Conservation (phyloP, 2,329 filamentous ascomycete genomes). For the Stachybotrys echinatus region DNA sequence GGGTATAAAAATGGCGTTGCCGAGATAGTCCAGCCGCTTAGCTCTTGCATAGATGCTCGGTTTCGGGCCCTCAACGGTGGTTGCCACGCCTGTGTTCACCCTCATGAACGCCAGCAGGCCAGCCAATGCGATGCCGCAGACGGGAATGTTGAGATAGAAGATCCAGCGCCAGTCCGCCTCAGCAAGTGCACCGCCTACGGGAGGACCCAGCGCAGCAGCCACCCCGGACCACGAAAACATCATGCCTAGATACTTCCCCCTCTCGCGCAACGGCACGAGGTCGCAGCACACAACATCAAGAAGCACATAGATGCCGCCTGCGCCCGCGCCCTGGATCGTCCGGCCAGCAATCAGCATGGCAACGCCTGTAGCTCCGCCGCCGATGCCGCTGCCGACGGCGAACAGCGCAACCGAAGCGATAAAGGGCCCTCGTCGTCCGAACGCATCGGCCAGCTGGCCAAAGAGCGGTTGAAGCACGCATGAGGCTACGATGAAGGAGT, state of each 20-base stretch:
- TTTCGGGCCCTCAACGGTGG: conserved; percentile 11
- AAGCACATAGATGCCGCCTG: conserved; percentile 25
- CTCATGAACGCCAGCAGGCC: conserved; percentile 15
- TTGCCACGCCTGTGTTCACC: not conserved
- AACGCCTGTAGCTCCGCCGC: conserved; percentile 35
- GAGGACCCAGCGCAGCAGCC: conserved; percentile 22
- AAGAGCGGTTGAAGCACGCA: conserved; percentile 38
- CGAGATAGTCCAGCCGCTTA: conserved; percentile 26
- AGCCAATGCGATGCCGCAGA: conserved; percentile 16
- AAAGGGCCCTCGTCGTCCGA: conserved; percentile 36
- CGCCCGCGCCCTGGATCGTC: conserved; percentile 41
- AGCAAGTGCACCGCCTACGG: conserved; percentile 17
- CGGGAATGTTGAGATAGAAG: conserved; percentile 36
- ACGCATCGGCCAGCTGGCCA: conserved; percentile 43
- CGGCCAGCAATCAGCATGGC: conserved; percentile 42
- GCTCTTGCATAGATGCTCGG: too few species aligned
- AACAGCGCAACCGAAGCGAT: conserved; percentile 35
- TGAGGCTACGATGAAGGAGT: conserved; percentile 9
- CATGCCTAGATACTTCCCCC: conserved; percentile 31
- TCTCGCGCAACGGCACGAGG: conserved; percentile 38
- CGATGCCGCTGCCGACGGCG: conserved; percentile 43
- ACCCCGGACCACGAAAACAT: conserved; percentile 21
- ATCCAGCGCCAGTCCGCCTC: conserved; percentile 30
- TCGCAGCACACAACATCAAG: conserved; percentile 29
- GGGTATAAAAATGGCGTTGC: conserved; percentile 31